Evolutionary conservation across 129 eudicot species (phyloP), one percentile per base, ranked within the genome.

Genomic region (Centella asiatica): DNA sequence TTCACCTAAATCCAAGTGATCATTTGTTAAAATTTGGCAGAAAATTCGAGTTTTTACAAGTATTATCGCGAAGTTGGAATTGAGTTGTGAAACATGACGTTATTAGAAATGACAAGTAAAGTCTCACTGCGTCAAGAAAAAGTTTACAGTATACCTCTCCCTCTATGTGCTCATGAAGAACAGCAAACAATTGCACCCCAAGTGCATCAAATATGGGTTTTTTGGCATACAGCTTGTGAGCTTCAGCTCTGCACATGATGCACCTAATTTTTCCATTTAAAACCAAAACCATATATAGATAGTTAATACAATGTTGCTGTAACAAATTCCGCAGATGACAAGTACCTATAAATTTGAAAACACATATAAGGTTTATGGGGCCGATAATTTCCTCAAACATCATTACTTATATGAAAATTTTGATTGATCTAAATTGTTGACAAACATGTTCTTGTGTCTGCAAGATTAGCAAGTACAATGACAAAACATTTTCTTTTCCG

Each of bases 171-270:
- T 87, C 95, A 53, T 81, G 95, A 52, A 87, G 81, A 76, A 87
- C 76, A 17, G 85, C 88, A 76, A 66, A 78, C 68, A 87, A 57
- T 57, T 76, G 87, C 69, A 87, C 69, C 56, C 95, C 92, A 18
- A 87, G 73, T 49, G 95, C 81, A 75, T 87, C 95, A 65, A 87
- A 87, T 73, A 87, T 78, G 15, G 95, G 88, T 56, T 87, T 87
- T 69, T 72, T 87, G 14, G 92, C 77, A 64, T 87, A 83, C 7
- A 87, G 83, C 75, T 87, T 86, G 74, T 87, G 88, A 6, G 95
- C 95, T 62, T 87, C 95, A 34, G 95, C 95, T 83, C 92, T 69
- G 69, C 95, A 87, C 95, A 87, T 87, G 81, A 87, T 78, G 78
- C 95, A 87, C 88, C 95, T 82, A 60, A n/a, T 39, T 73, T 62